Conservation (phyloP, 345 rosid genomes). For the Gossypioides kirkii region DNA sequence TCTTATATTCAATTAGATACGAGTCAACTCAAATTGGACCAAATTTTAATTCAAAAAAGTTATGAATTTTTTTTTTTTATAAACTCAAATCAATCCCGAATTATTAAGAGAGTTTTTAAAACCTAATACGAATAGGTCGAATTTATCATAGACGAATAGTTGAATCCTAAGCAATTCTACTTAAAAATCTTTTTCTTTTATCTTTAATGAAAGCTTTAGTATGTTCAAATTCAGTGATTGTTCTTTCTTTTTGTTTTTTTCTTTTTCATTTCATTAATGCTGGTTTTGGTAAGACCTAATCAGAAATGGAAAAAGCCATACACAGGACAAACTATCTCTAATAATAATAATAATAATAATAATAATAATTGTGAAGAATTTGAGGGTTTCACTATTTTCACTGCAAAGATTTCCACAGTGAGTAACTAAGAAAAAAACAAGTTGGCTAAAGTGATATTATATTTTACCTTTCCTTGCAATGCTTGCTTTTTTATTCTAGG, state of each 20-base stretch:
- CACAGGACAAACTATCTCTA: not conserved
- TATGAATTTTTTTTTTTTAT: too few relatives aligned
- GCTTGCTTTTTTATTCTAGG: not conserved
- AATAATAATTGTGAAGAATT: not conserved
- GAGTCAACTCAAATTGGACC: too few relatives aligned
- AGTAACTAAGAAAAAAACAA: constrained; percentile 18
- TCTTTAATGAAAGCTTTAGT: too few relatives aligned
- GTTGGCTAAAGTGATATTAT: constrained; percentile 20
- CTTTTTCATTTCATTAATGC: not conserved
- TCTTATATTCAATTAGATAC: too few relatives aligned
- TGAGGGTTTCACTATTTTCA: not conserved
- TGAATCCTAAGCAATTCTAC: too few relatives aligned
- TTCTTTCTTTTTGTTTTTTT: not conserved
- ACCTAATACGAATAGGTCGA: too few relatives aligned
- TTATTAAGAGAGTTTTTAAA: too few relatives aligned
- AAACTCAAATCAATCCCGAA: too few relatives aligned
- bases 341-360: not conserved
- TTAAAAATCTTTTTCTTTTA: too few relatives aligned
- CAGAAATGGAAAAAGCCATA: constrained; percentile 9
- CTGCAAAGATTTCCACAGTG: constrained; percentile 14
- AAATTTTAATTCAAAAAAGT: too few relatives aligned
- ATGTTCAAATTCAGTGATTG: not conserved
- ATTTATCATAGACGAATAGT: too few relatives aligned
- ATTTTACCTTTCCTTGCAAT: not conserved
- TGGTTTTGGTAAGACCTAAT: not conserved